These are phyloP conservation scores for Amanita jacksonii DNA, from an alignment of 768 basidiomycete genomes.

Conservation along the genomic window DNA sequence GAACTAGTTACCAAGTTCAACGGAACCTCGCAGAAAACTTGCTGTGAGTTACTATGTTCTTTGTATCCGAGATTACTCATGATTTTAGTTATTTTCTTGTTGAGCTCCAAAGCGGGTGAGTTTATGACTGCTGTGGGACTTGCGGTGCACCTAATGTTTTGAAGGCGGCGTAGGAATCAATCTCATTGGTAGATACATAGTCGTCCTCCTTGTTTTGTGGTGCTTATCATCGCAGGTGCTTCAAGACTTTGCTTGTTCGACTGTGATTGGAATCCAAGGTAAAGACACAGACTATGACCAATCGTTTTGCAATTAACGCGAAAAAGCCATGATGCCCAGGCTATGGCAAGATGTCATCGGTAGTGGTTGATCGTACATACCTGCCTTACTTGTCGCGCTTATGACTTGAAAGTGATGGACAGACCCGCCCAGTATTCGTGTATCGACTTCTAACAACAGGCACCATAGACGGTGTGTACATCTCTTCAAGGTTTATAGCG, in stretches of 20 bases:
- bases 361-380: constrained; percentile 22
- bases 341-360: constrained; percentile 97
- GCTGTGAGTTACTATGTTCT: constrained; percentile 43
- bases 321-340: constrained; percentile 79
- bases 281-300: not conserved
- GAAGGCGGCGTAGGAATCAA: constrained; percentile 89
- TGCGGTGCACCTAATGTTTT: not conserved
- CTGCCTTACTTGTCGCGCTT: constrained; percentile 7
- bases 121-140: not conserved
- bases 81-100: constrained; percentile 71
- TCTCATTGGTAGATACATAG: constrained; percentile 49
- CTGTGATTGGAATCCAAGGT: constrained; percentile 94
- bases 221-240: constrained; percentile 35
- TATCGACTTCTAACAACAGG: constrained; percentile 82
- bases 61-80: too few species aligned
- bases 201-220: not conserved
- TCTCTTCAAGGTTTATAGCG: not conserved
- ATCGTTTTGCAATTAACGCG: not conserved
- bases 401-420: constrained; percentile 63
- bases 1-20: constrained; percentile 89
- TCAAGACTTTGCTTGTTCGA: constrained; percentile 83
- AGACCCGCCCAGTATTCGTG: constrained; percentile 85
- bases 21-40: constrained; percentile 53
- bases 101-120: constrained; percentile 81
- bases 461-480: constrained; percentile 70